Evolutionary conservation across 164 flowering plant genomes (phyloP), one percentile per base, ranked within the genome.

Genomic region (Vitis cinerea): DNA sequence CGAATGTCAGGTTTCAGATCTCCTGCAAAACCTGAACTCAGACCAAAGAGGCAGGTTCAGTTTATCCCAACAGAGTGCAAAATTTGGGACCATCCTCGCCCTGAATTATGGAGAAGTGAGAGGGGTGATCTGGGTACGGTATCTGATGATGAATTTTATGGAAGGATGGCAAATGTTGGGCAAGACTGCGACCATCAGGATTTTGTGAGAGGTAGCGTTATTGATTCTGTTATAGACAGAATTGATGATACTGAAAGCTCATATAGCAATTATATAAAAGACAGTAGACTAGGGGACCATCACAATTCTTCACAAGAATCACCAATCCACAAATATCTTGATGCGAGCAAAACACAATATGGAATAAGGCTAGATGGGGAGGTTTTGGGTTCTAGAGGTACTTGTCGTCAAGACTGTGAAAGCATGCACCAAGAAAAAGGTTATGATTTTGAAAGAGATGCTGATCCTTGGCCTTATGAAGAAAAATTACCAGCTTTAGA

Each of bases 361-460:
- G 60, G 27, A 48, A 61, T 31, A 44, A 76, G 65, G 65, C 68
- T 66, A 10, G 71, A 72, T 70, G 61, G 60, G 63, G 82, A 80
- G 11, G 65, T 61, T 53, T 66, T 74, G 59, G 65, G 70, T 71
- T 50, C 75, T 65, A 61, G 79, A 62, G 61, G 62, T 68, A 64
- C 69, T 17, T 64, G 64, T 67, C 70, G 64, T 66, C 66, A 48
- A 37, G 69, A 57, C 47, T 68, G 15, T 66, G 71, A 68, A 60
- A 71, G 64, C 67, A 61, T 19, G n/a, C 63, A 50, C 29, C 4
- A 12, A 9, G 72, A 37, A 44, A 69, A 65, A 30, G 78, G 63
- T 67, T 74, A 73, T 83, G 71, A 44, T 64, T 76, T 63, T 50
- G 74, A 67, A 48, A 61, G 72, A 64, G 83, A 76, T 58, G 80